Percentiles rank a stretch among this genome's conserved stretches.
phyloP scores from a whole-genome alignment of 495 filamentous ascomycete genomes.

The Stereocaulon alpinum region DNA sequence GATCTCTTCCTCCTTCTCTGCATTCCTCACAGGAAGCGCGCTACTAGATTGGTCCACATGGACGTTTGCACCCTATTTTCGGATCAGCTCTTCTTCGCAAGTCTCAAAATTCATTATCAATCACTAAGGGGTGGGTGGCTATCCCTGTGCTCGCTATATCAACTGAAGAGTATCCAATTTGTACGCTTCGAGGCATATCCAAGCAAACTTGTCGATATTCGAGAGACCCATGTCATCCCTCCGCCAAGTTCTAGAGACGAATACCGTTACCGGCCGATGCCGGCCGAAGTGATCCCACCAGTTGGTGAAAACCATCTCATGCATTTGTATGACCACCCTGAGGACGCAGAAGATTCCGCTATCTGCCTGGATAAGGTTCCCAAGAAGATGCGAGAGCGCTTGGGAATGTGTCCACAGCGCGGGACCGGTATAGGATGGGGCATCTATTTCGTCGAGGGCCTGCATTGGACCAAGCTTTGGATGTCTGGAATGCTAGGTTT shows the following conservation, averaged over 20 bases:
- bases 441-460: slow-evolving; percentile 16
- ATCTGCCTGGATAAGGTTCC: slow-evolving; percentile 11
- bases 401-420: slow-evolving; percentile 7
- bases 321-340: slow-evolving; percentile 31
- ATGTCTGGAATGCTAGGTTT: slow-evolving; percentile 6
- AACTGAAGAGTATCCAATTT: slow-evolving; percentile 28
- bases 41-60: slow-evolving; percentile 8
- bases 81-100: slow-evolving; percentile 13
- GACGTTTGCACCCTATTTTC: background rate
- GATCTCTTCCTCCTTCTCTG: slow-evolving; percentile 17
- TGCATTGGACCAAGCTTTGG: slow-evolving; percentile 1
- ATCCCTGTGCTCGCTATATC: slow-evolving; percentile 22
- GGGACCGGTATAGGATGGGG: slow-evolving; percentile 17
- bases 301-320: slow-evolving; percentile 30
- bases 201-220: slow-evolving; percentile 32
- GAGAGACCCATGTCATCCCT: slow-evolving; percentile 27
- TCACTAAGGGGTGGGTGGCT: slow-evolving; percentile 23
- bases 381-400: slow-evolving; percentile 8
- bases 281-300: slow-evolving; percentile 29
- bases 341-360: slow-evolving; percentile 21
- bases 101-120: slow-evolving; percentile 26
- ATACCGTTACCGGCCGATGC: slow-evolving; percentile 28
- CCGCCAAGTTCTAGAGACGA: slow-evolving; percentile 15
- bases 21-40: slow-evolving; percentile 17
- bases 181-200: slow-evolving; percentile 31